These are phyloP conservation scores for Amoebophrya sp. DNA, from an alignment of 169 alveolate species.

Conservation along the genomic window DNA sequence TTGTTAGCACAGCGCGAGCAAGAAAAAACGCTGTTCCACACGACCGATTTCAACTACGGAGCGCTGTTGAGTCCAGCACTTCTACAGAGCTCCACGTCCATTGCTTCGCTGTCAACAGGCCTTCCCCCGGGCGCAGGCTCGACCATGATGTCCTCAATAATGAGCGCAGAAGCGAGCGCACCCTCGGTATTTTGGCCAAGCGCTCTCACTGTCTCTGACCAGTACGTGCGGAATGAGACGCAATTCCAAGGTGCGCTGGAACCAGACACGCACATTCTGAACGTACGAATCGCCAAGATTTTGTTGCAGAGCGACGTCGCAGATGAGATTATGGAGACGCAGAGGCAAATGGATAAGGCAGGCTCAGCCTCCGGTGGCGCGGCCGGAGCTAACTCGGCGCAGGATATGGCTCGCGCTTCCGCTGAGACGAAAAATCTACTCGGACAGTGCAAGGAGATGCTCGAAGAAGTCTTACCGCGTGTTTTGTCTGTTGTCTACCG, in stretches of 20 bases:
- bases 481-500: not conserved
- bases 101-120: too few relatives aligned
- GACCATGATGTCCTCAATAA: too few relatives aligned
- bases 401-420: not conserved
- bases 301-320: not conserved
- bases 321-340: not conserved
- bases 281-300: not conserved
- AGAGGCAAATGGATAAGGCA: not conserved
- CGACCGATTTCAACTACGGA: not conserved
- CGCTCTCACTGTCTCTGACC: not conserved
- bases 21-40: not conserved
- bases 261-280: not conserved
- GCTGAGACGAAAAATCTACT: not conserved
- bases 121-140: too few relatives aligned
- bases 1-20: not conserved
- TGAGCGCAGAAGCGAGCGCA: too few relatives aligned
- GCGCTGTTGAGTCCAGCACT: too few relatives aligned
- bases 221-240: not conserved
- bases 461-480: not conserved
- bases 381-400: not conserved
- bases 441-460: not conserved
- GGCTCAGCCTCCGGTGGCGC: not conserved
- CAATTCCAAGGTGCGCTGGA: not conserved
- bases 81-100: too few relatives aligned
- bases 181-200: too few relatives aligned